These are phyloP conservation scores for Suhomyces vadensis DNA, from an alignment of 805 yeast species.

Conservation along the genomic window DNA sequence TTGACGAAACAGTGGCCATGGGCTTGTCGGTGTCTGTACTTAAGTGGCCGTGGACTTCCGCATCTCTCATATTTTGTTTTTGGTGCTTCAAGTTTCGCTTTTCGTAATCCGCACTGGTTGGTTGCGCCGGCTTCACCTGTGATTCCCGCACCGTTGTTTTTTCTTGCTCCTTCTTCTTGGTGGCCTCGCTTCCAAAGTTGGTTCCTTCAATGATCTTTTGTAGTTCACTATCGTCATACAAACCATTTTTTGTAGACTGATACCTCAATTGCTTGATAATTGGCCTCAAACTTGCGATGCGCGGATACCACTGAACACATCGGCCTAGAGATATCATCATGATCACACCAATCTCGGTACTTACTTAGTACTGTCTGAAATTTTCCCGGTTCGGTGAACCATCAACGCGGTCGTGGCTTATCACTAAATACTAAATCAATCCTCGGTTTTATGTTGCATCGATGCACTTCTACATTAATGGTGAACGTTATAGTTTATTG, in stretches of 20 bases:
- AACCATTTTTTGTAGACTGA: constrained; percentile 1
- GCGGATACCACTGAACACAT: neutral
- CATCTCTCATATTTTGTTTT: neutral
- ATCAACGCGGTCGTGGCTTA: constrained; percentile 1
- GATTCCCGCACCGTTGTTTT: neutral
- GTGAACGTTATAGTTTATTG: too few species aligned
- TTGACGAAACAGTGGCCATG: neutral
- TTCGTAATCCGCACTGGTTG: neutral
- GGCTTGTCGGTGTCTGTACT: constrained; percentile 4
- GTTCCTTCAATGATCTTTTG: constrained; percentile 37
- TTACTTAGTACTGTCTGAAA: neutral
- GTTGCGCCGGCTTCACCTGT: neutral
- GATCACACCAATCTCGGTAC: too few species aligned
- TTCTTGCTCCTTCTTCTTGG: constrained; percentile 7
- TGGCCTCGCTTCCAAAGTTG: constrained; percentile 26
- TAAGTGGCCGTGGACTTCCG: neutral
- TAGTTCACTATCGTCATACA: constrained; percentile 28
- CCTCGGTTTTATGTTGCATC: too few species aligned
- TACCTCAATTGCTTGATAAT: neutral
- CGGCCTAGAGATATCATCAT: neutral
- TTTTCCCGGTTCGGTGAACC: neutral
- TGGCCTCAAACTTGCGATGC: neutral
- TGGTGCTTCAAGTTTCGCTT: neutral
- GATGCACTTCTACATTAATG: too few species aligned
- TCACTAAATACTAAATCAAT: too few species aligned